Conservation (phyloP, 345 rosid genomes). For the Lenwebbia sp. region DNA sequence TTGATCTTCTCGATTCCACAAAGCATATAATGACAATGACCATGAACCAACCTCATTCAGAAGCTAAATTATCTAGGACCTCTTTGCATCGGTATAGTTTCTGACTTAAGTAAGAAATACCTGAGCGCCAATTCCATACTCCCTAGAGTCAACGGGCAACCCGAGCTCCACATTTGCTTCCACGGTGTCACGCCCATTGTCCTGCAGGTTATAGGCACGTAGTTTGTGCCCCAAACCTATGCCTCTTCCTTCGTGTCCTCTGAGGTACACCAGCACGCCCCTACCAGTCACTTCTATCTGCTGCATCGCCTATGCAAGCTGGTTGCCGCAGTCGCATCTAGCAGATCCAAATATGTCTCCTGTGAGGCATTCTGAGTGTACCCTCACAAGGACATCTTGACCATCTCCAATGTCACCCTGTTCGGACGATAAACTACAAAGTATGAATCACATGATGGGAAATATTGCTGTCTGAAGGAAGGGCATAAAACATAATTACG, state of each 20-base stretch:
- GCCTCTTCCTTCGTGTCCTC: conserved; percentile 93
- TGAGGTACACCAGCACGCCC: conserved; percentile 67
- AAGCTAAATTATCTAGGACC: background rate
- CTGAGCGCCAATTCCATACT: conserved; percentile 87
- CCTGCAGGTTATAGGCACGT: conserved; percentile 75
- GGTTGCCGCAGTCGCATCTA: conserved; percentile 74
- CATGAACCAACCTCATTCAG: background rate
- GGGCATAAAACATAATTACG: background rate
- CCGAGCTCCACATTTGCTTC: conserved; percentile 91
- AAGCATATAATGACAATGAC: background rate
- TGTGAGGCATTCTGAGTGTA: conserved; percentile 71
- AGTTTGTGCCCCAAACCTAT: conserved; percentile 90
- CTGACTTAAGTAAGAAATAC: conserved; percentile 8
- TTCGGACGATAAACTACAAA: fast-evolving
- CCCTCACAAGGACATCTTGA: conserved; percentile 73
- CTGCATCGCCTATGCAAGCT: conserved; percentile 73
- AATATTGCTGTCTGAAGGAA: background rate
- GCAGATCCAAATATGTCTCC: conserved; percentile 83
- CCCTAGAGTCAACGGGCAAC: conserved; percentile 74
- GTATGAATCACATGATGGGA: background rate
- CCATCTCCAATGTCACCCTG: conserved; percentile 78
- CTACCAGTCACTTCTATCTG: conserved; percentile 67
- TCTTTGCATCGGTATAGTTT: background rate
- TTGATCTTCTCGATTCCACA: background rate
- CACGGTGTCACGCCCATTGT: conserved; percentile 64